Conservation (phyloP, 2,329 filamentous ascomycete species). For the Fusarium setosum region DNA sequence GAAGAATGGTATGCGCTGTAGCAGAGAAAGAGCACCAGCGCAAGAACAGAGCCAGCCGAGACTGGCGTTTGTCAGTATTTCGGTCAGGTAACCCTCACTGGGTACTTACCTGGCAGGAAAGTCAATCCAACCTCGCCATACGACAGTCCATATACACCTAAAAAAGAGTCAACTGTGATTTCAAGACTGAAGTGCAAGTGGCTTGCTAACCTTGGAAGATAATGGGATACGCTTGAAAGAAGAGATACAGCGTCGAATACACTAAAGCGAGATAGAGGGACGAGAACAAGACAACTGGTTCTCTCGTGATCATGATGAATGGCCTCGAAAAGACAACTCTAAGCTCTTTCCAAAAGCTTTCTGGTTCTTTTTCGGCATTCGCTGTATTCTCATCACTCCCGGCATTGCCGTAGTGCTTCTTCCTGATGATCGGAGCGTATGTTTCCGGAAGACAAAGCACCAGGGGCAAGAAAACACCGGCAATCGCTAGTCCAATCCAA, state of each 20-base stretch:
- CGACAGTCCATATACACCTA: background rate
- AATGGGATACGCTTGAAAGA: constrained; percentile 35
- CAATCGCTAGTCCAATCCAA: constrained; percentile 44
- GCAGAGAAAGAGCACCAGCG: constrained; percentile 13
- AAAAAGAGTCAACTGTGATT: background rate
- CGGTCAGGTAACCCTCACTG: no score
- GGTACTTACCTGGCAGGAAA: background rate
- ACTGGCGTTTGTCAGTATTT: background rate
- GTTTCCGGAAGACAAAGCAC: constrained; percentile 35
- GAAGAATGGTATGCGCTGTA: constrained; percentile 26
- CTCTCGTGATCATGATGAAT: constrained; percentile 16
- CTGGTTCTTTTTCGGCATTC: background rate
- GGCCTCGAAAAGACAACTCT: constrained; percentile 19
- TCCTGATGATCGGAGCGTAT: constrained; percentile 21
- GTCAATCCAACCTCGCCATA: background rate
- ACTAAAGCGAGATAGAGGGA: constrained; percentile 22
- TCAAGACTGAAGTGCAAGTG: background rate
- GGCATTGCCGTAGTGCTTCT: background rate
- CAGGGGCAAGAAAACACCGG: constrained; percentile 44
- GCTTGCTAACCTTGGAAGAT: constrained; percentile 24
- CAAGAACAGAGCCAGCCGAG: background rate
- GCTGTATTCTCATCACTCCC: background rate
- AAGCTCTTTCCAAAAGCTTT: constrained; percentile 4
- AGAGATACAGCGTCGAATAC: constrained; percentile 33
- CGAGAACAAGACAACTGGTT: constrained; percentile 26